phyloP scores from a whole-genome alignment of 139 green algal genomes.

The Chlamydomonas incerta region DNA sequence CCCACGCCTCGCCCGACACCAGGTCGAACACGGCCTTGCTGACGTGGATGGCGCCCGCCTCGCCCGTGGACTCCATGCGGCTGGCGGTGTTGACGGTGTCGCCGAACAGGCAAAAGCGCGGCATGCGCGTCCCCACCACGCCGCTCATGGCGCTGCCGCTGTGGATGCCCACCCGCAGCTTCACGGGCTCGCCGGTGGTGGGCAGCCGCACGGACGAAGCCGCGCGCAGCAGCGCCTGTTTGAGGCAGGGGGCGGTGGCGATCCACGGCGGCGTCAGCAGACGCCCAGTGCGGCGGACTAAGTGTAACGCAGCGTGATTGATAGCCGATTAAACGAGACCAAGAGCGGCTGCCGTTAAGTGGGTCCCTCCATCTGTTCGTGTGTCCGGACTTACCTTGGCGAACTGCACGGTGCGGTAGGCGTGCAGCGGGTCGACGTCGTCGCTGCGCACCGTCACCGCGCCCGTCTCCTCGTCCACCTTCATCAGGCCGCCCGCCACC shows the following conservation, averaged over 20 bases:
- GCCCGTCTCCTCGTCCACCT: conserved; percentile 36
- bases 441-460: neutral
- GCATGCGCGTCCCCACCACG: neutral
- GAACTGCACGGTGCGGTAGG: conserved; percentile 23
- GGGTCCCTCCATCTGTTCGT: neutral
- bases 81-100: conserved; percentile 22
- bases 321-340: no score
- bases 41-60: conserved; percentile 35
- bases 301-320: no score
- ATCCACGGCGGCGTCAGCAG: no score
- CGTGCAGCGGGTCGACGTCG: conserved; percentile 11
- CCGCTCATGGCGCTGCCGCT: neutral
- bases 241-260: neutral
- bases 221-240: conserved; percentile 11
- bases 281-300: no score
- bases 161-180: conserved; percentile 35
- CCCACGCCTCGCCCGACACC: conserved; percentile 32
- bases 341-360: no score
- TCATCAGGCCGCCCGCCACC: conserved; percentile 23
- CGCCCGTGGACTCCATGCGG: conserved; percentile 17
- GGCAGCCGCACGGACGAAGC: neutral
- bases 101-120: neutral
- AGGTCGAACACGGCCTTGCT: conserved; percentile 5
- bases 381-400: neutral
- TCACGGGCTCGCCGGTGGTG: conserved; percentile 33